A percentile compares a stretch with the other conserved stretches of the same genome.
Conservation (phyloP, 108 stramenopile genomes). For the Craspedostauros australis region DNA sequence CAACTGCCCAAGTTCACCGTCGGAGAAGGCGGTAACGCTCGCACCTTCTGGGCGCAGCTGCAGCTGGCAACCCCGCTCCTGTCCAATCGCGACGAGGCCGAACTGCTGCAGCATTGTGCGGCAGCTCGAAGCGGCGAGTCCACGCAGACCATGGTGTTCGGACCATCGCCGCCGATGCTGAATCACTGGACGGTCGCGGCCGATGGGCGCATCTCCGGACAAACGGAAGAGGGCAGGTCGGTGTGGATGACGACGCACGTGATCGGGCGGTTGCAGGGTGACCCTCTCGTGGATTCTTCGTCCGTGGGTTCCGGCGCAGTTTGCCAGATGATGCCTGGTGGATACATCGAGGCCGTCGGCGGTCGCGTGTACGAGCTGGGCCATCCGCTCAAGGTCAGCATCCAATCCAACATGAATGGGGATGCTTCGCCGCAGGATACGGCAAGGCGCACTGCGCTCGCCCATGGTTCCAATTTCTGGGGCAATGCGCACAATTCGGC, state of each 20-base stretch:
- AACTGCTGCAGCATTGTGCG: conserved; percentile 1
- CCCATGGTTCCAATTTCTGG: too few relatives aligned
- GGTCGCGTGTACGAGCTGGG: conserved; percentile 26
- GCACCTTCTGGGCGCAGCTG: conserved; percentile 27
- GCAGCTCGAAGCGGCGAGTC: not conserved
- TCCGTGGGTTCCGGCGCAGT: not conserved
- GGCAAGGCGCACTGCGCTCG: not conserved
- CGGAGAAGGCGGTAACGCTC: not conserved
- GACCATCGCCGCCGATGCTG: conserved; percentile 17
- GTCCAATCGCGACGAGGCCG: not conserved
- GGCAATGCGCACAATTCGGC: too few relatives aligned
- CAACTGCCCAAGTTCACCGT: conserved; percentile 15
- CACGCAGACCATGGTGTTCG: not conserved
- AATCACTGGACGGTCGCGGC: conserved; percentile 1
- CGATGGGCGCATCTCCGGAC: not conserved
- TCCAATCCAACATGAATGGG: not conserved
- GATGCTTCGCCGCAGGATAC: not conserved
- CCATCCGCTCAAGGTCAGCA: conserved; percentile 4
- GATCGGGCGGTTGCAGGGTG: conserved; percentile 11
- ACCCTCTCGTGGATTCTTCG: not conserved
- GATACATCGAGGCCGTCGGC: conserved; percentile 22
- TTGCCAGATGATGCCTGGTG: conserved; percentile 5
- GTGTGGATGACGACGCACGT: conserved; percentile 16
- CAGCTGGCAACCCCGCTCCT: conserved; percentile 3
- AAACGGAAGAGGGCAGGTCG: conserved; percentile 1